phyloP scores from a whole-genome alignment of 306 rosid species.

The Castanea sativa region DNA sequence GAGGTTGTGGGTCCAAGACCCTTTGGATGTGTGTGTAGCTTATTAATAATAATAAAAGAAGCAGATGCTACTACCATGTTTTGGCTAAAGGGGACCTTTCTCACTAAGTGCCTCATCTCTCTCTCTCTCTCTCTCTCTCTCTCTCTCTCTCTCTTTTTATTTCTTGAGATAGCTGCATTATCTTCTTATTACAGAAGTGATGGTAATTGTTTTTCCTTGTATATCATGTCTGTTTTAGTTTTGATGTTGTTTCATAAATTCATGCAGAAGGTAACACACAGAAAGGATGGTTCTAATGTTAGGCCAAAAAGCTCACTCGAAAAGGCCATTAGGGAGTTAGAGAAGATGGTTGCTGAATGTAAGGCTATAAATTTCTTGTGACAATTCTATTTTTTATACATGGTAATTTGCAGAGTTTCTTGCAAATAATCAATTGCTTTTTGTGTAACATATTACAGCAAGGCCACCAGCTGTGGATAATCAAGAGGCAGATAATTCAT shows the following conservation, averaged over 20 bases:
- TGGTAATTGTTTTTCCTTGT: constrained; percentile 12
- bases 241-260: constrained; percentile 21
- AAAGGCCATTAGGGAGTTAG: constrained; percentile 86
- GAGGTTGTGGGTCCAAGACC: no score
- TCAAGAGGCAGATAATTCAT: constrained; percentile 68
- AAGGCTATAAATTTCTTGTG: constrained; percentile 32
- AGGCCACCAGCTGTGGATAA: constrained; percentile 89
- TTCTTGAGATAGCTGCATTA: neutral
- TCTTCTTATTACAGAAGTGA: neutral
- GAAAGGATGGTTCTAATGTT: constrained; percentile 79
- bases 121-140: no score
- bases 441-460: constrained; percentile 49
- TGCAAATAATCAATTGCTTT: constrained; percentile 24
- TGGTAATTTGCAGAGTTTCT: constrained; percentile 15
- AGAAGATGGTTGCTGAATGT: constrained; percentile 98
- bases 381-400: constrained; percentile 19
- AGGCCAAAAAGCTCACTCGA: constrained; percentile 89
- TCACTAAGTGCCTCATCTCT: neutral
- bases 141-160: no score
- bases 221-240: constrained; percentile 9
- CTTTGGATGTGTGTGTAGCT: no score
- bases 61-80: constrained; percentile 17
- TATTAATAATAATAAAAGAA: neutral
- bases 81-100: neutral
- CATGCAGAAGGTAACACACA: constrained; percentile 68